Evolutionary conservation across 371 early-diverging fungal species (phyloP), one percentile per base, ranked within the genome.

Genomic region (Gilbertella persicaria): DNA sequence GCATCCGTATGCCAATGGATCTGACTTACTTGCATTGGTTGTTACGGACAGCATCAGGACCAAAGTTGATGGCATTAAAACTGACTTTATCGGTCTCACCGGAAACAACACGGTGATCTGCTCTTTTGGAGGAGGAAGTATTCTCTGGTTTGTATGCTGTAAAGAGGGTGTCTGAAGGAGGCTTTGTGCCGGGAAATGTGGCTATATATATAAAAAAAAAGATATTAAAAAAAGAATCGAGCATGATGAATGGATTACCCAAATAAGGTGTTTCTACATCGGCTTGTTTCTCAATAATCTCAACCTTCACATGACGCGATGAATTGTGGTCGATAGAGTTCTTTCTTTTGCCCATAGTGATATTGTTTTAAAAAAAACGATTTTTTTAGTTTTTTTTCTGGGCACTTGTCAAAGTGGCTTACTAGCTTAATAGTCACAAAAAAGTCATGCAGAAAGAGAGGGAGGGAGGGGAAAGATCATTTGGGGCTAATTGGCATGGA

Each of bases 81-180:
- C 82, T 83, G 29, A 91, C 81, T 66, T 88, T 90, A 26, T 86
- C 83, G 1, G 86, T 88, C 47, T 90, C 88, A 20, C 82, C 88
- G 26, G 75, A 79, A 2, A 89, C 55, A 16, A 88, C 63, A 19
- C 70, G 61, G 20, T 78, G 63, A 12, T 43, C 43, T 12, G 56
- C 64, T 37, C 59, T 57, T 10, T 57, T 54, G 2, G 51, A 10
- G 23, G 50, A 49, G 19, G 47, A 33, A 4, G 61, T 60, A 2
- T 9, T 40, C 20, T 59, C 59, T 0, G 58, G 56, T 29, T 62
- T 67, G 24, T 74, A 67, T 29, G 62, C 55, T 28, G 63, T 56
- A 30, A 73, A 73, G 8, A 26, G 23, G 20, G 70, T 70, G 28
- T 69, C 66, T 5, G 56, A 48, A 17, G 65, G 21, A 16, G 77